Evolutionary conservation across 140 eudicot species (phyloP), one percentile per base, ranked within the genome.

Genomic region (Stevia rebaudiana): DNA sequence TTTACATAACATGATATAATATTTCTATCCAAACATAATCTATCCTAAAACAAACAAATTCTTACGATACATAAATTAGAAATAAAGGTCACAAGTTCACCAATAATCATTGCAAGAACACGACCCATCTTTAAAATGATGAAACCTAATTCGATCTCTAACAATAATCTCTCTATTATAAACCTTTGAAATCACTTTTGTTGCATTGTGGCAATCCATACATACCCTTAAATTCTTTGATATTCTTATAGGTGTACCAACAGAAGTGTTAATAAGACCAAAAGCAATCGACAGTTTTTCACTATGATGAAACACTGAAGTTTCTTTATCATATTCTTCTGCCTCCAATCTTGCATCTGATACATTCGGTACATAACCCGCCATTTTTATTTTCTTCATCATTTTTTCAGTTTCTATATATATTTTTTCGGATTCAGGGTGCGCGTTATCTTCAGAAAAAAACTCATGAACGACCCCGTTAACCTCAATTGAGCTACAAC

Each of bases 211-310:
- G 65, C 83, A 78, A 41, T 78, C 83, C 5, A 17, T 63, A 61
- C 83, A 73, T 16, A 78, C 66, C 67, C 76, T 73, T 8, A 78
- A 41, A 61, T 78, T 78, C 73, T 78, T 73, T 11, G 72, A 42
- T 62, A 78, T 73, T 44, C 76, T 31, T 31, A 57, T 33, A 57
- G 25, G 43, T 3, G 63, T 57, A 57, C 46, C 63, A 33, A 17
- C 44, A 57, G 16, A 15, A 57, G 63, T 57, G 44, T 57, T 57
- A 6, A 57, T 57, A 31, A 57, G 83, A 8, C 76, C 79, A 69
- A 79, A 79, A 13, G 77, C 83, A 54, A 74, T 74, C 1, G 77
- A 80, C 55, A 74, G 52, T 54, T 79, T 79, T 70, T 67, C 83
- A 13, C 76, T 72, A 23, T 78, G 78, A 42, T 72, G 75, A 60